Conservation (phyloP, 2,329 filamentous ascomycete genomes). For the Diaporthe nobilis region DNA sequence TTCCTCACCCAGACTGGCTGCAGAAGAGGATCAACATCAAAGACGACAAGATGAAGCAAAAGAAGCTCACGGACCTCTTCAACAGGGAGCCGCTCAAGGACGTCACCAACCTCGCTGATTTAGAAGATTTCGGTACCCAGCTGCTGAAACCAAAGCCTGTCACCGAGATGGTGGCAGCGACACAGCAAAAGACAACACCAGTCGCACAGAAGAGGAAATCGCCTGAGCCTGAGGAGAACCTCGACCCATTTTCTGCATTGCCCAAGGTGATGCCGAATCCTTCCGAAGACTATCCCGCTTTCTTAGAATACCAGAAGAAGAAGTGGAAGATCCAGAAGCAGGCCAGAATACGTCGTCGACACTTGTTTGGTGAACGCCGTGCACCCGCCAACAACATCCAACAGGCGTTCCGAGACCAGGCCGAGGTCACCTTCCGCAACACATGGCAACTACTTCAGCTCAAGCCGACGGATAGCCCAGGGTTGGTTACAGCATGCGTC, state of each 20-base stretch:
- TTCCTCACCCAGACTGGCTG: constrained; percentile 96
- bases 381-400: constrained; percentile 75
- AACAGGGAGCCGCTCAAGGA: constrained; percentile 80
- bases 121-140: constrained; percentile 85
- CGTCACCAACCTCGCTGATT: constrained; percentile 78
- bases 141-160: constrained; percentile 76
- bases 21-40: constrained; percentile 94
- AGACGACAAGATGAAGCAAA: constrained; percentile 98
- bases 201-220: constrained; percentile 79
- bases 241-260: constrained; percentile 85
- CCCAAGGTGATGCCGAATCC: constrained; percentile 88
- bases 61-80: constrained; percentile 97
- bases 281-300: constrained; percentile 87
- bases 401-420: constrained; percentile 88
- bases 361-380: constrained; percentile 91
- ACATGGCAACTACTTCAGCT: constrained; percentile 97
- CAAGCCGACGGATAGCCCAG: constrained; percentile 84
- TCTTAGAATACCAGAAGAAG: constrained; percentile 94
- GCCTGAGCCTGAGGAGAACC: constrained; percentile 74
- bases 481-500: constrained; percentile 89
- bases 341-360: constrained; percentile 85
- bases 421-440: constrained; percentile 88
- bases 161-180: constrained; percentile 65
- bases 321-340: constrained; percentile 99
- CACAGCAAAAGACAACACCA: constrained; percentile 65